Percentiles rank a stretch among this genome's conserved stretches.
These are phyloP conservation scores for Diplodia seriata DNA, from an alignment of 2,329 filamentous ascomycete species.

Conservation along the genomic window DNA sequence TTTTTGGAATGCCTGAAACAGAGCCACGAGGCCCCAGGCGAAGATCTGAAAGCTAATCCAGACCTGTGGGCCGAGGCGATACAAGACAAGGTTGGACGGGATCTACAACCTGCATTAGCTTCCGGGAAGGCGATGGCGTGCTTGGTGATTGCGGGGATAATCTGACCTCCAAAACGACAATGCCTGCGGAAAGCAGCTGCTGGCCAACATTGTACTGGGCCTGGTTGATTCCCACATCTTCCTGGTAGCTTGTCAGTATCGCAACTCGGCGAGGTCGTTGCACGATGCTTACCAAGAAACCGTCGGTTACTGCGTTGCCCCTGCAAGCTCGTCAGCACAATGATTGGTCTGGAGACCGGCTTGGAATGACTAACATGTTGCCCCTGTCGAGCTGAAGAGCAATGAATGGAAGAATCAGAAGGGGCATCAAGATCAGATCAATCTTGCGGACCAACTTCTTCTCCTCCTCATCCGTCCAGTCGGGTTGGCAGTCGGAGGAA, in stretches of 20 bases:
- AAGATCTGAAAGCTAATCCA: conserved; percentile 52
- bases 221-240: conserved; percentile 43
- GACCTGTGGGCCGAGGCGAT: conserved; percentile 47
- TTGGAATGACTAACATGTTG: conserved; percentile 36
- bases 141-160: neutral
- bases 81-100: conserved; percentile 36
- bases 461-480: conserved; percentile 42
- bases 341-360: no score
- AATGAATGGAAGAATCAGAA: conserved; percentile 45
- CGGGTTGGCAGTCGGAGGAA: conserved; percentile 1
- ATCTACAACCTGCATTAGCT: conserved; percentile 29
- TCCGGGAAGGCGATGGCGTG: neutral
- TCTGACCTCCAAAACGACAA: conserved; percentile 42
- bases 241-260: neutral
- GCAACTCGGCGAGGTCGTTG: no score
- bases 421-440: conserved; percentile 44
- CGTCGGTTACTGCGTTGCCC: conserved; percentile 41
- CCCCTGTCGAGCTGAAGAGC: conserved; percentile 44
- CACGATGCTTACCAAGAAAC: conserved; percentile 36
- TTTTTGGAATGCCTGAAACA: conserved; percentile 52
- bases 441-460: conserved; percentile 42
- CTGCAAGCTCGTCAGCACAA: conserved; percentile 1
- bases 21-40: conserved; percentile 48
- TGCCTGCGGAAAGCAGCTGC: conserved; percentile 45
- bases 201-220: conserved; percentile 46